Evolutionary conservation across 2,329 filamentous ascomycete species (phyloP).

Genomic region (Cordyceps cateniannulata): DNA sequence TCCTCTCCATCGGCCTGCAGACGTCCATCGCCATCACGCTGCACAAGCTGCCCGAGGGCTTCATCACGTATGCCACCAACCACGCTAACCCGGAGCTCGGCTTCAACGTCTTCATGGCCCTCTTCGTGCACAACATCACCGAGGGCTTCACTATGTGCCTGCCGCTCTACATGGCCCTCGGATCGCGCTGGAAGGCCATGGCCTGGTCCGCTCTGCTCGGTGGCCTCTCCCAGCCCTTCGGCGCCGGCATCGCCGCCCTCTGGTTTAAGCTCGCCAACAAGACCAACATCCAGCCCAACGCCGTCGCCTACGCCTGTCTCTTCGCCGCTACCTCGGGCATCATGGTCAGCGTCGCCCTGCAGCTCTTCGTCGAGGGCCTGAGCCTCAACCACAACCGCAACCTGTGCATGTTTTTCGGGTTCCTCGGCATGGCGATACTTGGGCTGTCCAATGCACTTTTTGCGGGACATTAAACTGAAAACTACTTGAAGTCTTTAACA

Average conservation of each 20-base stretch:
- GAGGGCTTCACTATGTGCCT: slow-evolving; percentile 94
- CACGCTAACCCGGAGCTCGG: slow-evolving; percentile 87
- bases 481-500: too few species aligned
- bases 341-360: slow-evolving; percentile 88
- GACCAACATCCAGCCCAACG: slow-evolving; percentile 42
- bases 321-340: slow-evolving; percentile 90
- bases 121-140: slow-evolving; percentile 97
- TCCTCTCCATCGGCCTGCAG: slow-evolving; percentile 90
- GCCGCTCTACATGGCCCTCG: slow-evolving; percentile 84
- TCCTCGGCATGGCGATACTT: slow-evolving; percentile 80
- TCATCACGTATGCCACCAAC: slow-evolving; percentile 93
- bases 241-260: slow-evolving; percentile 73
- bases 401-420: slow-evolving; percentile 73
- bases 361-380: slow-evolving; percentile 81
- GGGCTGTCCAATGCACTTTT: slow-evolving; percentile 80
- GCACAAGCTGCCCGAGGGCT: slow-evolving; percentile 86
- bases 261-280: slow-evolving; percentile 71
- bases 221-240: slow-evolving; percentile 79
- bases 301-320: slow-evolving; percentile 67
- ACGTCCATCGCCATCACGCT: slow-evolving; percentile 91
- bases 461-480: slow-evolving; percentile 37
- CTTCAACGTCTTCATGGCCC: slow-evolving; percentile 85
- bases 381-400: slow-evolving; percentile 74
- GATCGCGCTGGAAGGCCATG: slow-evolving; percentile 75
- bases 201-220: slow-evolving; percentile 77